Percentiles rank a stretch among this genome's conserved stretches.
phyloP scores from a whole-genome alignment of 371 early-diverging fungal genomes.

The Dichotomocladium elegans region DNA sequence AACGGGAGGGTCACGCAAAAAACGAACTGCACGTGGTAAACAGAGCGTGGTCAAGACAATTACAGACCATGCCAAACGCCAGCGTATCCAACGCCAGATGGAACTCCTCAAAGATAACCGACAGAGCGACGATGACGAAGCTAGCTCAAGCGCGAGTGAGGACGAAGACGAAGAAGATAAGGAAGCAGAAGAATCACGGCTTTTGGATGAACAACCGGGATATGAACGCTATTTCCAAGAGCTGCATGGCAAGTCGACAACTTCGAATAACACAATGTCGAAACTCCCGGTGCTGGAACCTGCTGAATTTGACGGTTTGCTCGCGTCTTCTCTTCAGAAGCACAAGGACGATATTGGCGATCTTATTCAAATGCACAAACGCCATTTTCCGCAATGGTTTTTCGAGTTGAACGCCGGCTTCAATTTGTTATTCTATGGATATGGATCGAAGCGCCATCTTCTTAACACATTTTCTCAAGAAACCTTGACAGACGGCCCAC shows the following conservation, averaged over 20 bases:
- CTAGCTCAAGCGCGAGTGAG: slow-evolving; percentile 8
- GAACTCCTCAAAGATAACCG: slow-evolving; percentile 21
- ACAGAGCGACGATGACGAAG: slow-evolving; percentile 16
- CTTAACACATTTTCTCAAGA: slow-evolving; percentile 67
- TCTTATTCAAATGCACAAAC: slow-evolving; percentile 53
- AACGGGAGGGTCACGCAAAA: neutral
- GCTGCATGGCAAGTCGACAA: slow-evolving; percentile 51
- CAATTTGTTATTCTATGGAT: slow-evolving; percentile 86
- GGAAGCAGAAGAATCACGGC: slow-evolving; percentile 20
- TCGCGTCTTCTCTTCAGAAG: slow-evolving; percentile 49
- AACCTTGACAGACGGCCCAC: slow-evolving; percentile 55
- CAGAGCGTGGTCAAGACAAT: slow-evolving; percentile 1
- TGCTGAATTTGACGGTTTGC: slow-evolving; percentile 53
- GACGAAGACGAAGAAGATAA: slow-evolving; percentile 22
- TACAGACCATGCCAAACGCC: slow-evolving; percentile 23
- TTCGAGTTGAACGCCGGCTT: slow-evolving; percentile 76
- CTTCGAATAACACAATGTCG: slow-evolving; percentile 86
- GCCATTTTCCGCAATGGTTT: slow-evolving; percentile 77
- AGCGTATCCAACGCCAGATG: slow-evolving; percentile 25
- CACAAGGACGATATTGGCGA: slow-evolving; percentile 56
- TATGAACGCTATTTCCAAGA: slow-evolving; percentile 77
- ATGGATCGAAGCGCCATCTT: slow-evolving; percentile 82
- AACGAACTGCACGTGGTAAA: neutral
- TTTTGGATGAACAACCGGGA: slow-evolving; percentile 43
- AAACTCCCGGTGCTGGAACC: slow-evolving; percentile 67